Conservation (phyloP, 129 eudicot genomes). For the Flaveria trinervia region DNA sequence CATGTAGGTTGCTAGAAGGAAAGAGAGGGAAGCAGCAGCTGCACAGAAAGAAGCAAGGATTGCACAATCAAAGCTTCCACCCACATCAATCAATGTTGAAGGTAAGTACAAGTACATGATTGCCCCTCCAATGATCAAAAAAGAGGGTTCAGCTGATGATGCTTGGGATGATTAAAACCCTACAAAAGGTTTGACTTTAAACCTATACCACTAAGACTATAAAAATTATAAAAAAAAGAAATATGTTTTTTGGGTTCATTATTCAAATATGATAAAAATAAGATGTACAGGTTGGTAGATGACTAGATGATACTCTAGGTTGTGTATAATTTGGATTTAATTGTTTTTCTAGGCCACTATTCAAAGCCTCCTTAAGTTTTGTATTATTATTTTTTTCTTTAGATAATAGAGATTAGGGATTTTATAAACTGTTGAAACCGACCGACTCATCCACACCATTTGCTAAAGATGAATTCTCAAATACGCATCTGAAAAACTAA, state of each 20-base stretch:
- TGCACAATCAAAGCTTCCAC: constrained; percentile 50
- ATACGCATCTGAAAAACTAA: too few species aligned
- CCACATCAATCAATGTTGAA: constrained; percentile 63
- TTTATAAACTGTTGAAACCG: too few species aligned
- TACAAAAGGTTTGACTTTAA: background rate
- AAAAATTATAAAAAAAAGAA: background rate
- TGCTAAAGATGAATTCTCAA: too few species aligned
- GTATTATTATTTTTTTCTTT: too few species aligned
- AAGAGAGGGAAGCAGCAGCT: constrained; percentile 68
- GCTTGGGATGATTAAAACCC: constrained; percentile 75
- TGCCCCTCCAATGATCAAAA: constrained; percentile 51
- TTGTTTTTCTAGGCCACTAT: background rate
- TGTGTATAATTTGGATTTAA: constrained; percentile 27
- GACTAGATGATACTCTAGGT: constrained; percentile 26
- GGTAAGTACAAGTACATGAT: constrained; percentile 89
- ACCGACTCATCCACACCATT: too few species aligned
- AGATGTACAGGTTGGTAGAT: constrained; percentile 27
- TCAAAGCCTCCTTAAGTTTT: too few species aligned
- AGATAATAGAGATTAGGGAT: too few species aligned
- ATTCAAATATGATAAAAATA: constrained; percentile 17
- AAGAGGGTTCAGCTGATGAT: constrained; percentile 83
- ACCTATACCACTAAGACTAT: background rate
- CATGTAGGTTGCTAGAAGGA: constrained; percentile 70
- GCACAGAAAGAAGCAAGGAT: constrained; percentile 68
- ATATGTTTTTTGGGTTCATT: background rate